phyloP scores from a whole-genome alignment of 371 early-diverging fungal genomes.

The Rhizomucor pusillus region DNA sequence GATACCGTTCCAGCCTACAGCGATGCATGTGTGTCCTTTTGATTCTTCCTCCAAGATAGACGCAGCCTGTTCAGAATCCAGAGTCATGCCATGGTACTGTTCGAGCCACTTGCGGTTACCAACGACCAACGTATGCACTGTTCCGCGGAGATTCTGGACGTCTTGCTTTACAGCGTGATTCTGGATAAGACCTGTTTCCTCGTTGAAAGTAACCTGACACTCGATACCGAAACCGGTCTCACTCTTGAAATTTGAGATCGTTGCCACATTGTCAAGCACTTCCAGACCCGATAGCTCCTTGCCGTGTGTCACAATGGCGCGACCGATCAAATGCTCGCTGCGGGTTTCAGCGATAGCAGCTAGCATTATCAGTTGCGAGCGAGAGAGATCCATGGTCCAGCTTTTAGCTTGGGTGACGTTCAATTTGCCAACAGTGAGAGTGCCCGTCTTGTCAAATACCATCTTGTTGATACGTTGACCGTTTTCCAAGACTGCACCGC shows the following conservation, averaged over 20 bases:
- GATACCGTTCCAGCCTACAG: slow-evolving; percentile 65
- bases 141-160: not conserved
- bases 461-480: slow-evolving; percentile 80
- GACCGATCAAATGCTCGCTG: slow-evolving; percentile 89
- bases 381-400: slow-evolving; percentile 14
- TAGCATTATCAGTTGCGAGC: slow-evolving; percentile 21
- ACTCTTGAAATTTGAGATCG: slow-evolving; percentile 60
- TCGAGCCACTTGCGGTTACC: slow-evolving; percentile 74
- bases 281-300: slow-evolving; percentile 41
- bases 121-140: slow-evolving; percentile 51
- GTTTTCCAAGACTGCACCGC: slow-evolving; percentile 79
- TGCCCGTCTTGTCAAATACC: slow-evolving; percentile 98
- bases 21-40: slow-evolving; percentile 79
- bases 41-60: slow-evolving; percentile 35
- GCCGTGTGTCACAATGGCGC: slow-evolving; percentile 67
- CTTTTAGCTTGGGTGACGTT: slow-evolving; percentile 57
- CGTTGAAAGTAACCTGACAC: slow-evolving; percentile 47
- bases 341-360: slow-evolving; percentile 75
- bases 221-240: slow-evolving; percentile 79
- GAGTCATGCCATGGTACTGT: slow-evolving; percentile 31
- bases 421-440: slow-evolving; percentile 85
- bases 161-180: not conserved
- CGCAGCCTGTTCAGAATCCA: slow-evolving; percentile 29
- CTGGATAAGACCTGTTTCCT: slow-evolving; percentile 3
- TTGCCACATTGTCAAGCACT: slow-evolving; percentile 34